These are phyloP conservation scores for Daldinia sp. DNA, from an alignment of 2,329 filamentous ascomycete genomes.

Conservation along the genomic window DNA sequence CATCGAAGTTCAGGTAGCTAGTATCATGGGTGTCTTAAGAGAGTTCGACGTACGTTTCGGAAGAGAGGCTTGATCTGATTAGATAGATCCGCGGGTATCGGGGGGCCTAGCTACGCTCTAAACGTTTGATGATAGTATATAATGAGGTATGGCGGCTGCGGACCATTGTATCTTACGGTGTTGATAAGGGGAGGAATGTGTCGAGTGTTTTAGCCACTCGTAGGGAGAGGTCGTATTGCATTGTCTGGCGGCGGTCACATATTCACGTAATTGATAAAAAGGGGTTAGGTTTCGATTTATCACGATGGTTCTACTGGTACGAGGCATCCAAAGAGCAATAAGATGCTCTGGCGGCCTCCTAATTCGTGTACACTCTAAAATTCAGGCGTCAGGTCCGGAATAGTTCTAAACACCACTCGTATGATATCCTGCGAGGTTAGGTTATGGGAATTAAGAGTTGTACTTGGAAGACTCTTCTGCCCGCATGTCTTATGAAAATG, in stretches of 20 bases:
- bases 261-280: slow-evolving; percentile 2
- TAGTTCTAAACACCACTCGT: slow-evolving; percentile 16
- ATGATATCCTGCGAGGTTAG: neutral
- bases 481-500: neutral
- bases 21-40: slow-evolving; percentile 85
- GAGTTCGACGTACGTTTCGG: slow-evolving; percentile 81
- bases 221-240: slow-evolving; percentile 10
- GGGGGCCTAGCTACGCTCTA: neutral
- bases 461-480: neutral
- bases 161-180: slow-evolving; percentile 26
- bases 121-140: slow-evolving; percentile 9
- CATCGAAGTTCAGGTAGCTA: slow-evolving; percentile 82
- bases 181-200: slow-evolving; percentile 7
- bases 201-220: slow-evolving; percentile 5
- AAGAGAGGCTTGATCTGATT: slow-evolving; percentile 44
- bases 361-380: slow-evolving; percentile 10
- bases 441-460: neutral
- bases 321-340: neutral
- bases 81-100: neutral
- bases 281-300: slow-evolving; percentile 5
- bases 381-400: slow-evolving; percentile 6
- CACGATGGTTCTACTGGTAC: slow-evolving; percentile 5
- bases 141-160: slow-evolving; percentile 18
- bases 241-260: slow-evolving; percentile 1
- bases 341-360: neutral